Base-by-base conservation (phyloP, 2,329 filamentous ascomycete species). In the Acrodontium crateriforme region DNA sequence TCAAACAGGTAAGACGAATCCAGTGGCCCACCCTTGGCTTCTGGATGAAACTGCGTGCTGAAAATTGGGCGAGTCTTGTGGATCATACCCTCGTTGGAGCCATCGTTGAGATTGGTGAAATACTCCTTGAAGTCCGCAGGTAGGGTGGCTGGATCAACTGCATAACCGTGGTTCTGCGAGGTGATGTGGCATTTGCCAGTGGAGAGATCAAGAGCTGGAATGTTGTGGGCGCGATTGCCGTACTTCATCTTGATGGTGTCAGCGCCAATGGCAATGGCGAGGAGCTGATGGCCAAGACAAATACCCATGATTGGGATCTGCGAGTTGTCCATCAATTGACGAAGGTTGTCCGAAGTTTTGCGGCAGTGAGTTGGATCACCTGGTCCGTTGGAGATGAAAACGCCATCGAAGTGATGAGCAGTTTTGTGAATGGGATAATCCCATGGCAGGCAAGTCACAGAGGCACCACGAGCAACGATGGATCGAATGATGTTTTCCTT, bases 401-500 rank as follows among this genome's bases (percentile, higher is more conserved):
- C 77, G 51, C 89, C 89, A 47, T 98, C 89, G 47, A 93, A 95
- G 69, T 95, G 84, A 59, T 91, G 80, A 32, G 89, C 81, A 19
- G 94, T 81, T 70, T 95, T 94, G 71, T 95, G 85, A 55, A 98
- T 89, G 29, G 85, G 87, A 63, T 89, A 95, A 65, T 95, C 76
- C 61, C 79, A 94, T 34, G 89, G 89, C 67, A 98, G 91, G 47
- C 83, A 81, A 21, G 89, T 95, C 39, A 92, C 80, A 39, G 81
- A 85, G 29, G 85, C 82, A 36, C 89, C 89, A 39, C 89, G 84
- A 59, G 71, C 77, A 50, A 95, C 85, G 35, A 98, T 68, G 55
- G 81, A 91, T 50, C 89, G 83, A 35, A 98, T 75, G 48, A 98
- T 98, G 66, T 98, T 98, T 71, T 98, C 89, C 72, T 98, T 98